Base-by-base conservation (phyloP, 225 moss, liverwort and hornwort species). In the Bryum argenteum region DNA sequence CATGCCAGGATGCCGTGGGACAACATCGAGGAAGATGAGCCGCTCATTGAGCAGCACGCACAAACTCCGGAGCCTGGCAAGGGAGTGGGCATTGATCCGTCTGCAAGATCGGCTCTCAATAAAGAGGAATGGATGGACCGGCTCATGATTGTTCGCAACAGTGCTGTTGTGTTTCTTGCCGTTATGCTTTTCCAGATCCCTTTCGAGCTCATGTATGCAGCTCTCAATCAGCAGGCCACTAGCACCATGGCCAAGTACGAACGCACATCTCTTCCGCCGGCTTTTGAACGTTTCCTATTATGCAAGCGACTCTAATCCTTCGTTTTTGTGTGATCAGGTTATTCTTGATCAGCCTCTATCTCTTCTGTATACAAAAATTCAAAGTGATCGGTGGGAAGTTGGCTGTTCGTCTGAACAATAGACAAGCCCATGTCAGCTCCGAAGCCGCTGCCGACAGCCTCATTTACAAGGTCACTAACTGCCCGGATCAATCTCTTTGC, bases 401-500 rank as follows among this genome's bases (percentile, higher is more conserved):
- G 78, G 95, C 95, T 71, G 65, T 92, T 57, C 85, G 83, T 38
- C 71, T 95, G 39, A 92, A 92, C n/a, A 89, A 89, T 65, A 78
- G 86, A 10, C 85, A 95, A 83, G 88, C 87, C 20, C 90, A 89
- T 81, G 87, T 87, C 51, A 95, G 82, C 79, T 89, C 84, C 58
- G 95, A 95, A 58, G 95, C 84, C 54, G 90, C 92, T 80, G 90
- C 92, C 50, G 80, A 95, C 74, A 89, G 92, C 66, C 89, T 95
- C 60, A 92, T 92, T 12, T 89, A 88, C 56, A 92, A 95, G 92
- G 95, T 95, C 82, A 10, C 21, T 24, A 57, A n/a, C n/a, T n/a
- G n/a, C n/a, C 71, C 45, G 8, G 5, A 48, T 48, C 48, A 48
- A 6, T 33, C 33, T 33, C 33, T 33, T 4, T 33, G 33, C 7